Evolutionary conservation across 129 eudicot genomes (phyloP).

Genomic region (Flaveria sonorensis): DNA sequence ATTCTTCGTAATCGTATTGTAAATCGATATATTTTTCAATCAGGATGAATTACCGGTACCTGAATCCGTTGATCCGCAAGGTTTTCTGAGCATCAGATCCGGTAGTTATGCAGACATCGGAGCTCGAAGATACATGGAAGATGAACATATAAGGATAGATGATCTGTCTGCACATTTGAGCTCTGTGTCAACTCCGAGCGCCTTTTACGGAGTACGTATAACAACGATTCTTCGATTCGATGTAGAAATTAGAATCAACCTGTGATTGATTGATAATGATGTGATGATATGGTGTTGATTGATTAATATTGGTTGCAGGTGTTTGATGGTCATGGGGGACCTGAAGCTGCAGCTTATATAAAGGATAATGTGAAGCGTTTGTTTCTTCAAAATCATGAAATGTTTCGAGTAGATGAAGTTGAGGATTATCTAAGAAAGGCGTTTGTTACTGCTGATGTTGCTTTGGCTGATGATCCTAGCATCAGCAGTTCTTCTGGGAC

Average conservation of each 20-base stretch:
- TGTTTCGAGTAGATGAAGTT: conserved; percentile 53
- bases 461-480: conserved; percentile 64
- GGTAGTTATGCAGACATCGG: conserved; percentile 87
- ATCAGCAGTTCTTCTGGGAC: conserved; percentile 73
- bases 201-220: conserved; percentile 70
- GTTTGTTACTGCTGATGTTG: conserved; percentile 62
- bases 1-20: too few relatives aligned
- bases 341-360: conserved; percentile 80
- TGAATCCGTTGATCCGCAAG: conserved; percentile 43
- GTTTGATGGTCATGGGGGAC: conserved; percentile 94
- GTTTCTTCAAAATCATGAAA: conserved; percentile 53
- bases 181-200: conserved; percentile 61
- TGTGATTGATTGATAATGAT: neutral
- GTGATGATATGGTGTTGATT: neutral
- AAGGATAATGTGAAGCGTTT: conserved; percentile 50
- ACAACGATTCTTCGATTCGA: neutral
- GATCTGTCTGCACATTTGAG: conserved; percentile 61
- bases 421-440: conserved; percentile 59
- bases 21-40: neutral
- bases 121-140: conserved; percentile 81
- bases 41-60: conserved; percentile 53
- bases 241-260: neutral
- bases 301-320: conserved; percentile 36
- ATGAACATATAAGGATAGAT: conserved; percentile 78
- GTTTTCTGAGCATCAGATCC: conserved; percentile 66